These are phyloP conservation scores for Phytomonas sp. DNA, from an alignment of 208 protist genomes.

Conservation along the genomic window DNA sequence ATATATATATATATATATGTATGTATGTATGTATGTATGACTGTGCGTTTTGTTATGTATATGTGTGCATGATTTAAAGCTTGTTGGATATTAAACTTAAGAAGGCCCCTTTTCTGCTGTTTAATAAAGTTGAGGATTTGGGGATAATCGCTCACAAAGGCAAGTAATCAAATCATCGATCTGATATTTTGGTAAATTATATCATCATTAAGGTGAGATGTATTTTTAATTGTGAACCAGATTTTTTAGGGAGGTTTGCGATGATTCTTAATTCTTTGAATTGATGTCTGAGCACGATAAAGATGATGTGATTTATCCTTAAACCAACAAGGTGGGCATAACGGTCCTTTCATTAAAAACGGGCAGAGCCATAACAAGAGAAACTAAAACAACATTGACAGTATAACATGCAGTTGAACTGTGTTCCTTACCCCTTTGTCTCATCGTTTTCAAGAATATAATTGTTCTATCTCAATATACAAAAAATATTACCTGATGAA, in stretches of 20 bases:
- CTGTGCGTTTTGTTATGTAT: constrained; percentile 9
- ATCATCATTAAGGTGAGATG: too few species aligned
- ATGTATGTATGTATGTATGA: constrained; percentile 13
- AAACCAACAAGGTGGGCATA: not conserved
- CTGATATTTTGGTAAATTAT: too few species aligned
- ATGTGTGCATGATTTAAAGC: constrained; percentile 5
- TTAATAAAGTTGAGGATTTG: not conserved
- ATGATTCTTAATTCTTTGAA: too few species aligned
- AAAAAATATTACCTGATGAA: not conserved
- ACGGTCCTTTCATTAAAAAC: not conserved
- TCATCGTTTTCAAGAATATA: not conserved
- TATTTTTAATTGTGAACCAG: too few species aligned
- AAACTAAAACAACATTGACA: not conserved
- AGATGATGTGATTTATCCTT: too few species aligned
- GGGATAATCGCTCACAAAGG: not conserved
- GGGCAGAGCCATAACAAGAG: not conserved
- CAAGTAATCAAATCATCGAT: not conserved
- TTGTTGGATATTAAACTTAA: not conserved
- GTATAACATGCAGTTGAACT: not conserved
- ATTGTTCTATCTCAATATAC: not conserved
- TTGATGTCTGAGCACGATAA: too few species aligned
- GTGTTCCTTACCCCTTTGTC: not conserved
- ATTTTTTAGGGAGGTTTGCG: too few species aligned
- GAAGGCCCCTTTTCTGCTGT: not conserved
- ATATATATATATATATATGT: constrained; percentile 6